Evolutionary conservation across 208 protist species (phyloP).

Genomic region (Leishmania major): DNA sequence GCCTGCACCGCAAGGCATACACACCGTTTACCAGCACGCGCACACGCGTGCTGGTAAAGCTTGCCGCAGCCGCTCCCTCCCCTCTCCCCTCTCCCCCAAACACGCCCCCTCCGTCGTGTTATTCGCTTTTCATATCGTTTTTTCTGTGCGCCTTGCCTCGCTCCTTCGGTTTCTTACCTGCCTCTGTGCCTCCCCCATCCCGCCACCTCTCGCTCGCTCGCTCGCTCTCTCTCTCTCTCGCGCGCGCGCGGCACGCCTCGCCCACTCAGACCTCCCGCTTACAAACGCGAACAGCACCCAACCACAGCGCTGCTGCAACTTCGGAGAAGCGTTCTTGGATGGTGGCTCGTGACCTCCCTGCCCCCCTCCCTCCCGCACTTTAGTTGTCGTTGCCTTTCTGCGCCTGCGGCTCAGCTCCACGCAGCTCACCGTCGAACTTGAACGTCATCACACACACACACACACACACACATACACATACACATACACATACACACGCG

Average conservation of each 20-base stretch:
- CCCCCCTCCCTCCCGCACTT: neutral
- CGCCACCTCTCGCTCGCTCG: neutral
- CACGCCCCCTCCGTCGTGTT: neutral
- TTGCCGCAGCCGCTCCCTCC: too few species aligned
- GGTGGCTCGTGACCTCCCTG: neutral
- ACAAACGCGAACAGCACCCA: neutral
- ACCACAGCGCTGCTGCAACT: neutral
- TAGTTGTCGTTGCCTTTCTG: neutral
- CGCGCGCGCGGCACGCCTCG: neutral
- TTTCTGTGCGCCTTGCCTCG: too few species aligned
- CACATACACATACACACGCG: neutral
- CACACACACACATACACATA: too few species aligned
- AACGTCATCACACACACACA: neutral
- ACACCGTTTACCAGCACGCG: too few species aligned
- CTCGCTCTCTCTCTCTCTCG: too few species aligned
- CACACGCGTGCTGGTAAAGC: neutral
- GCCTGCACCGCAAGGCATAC: too few species aligned
- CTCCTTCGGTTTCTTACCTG: neutral
- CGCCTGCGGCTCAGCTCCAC: neutral
- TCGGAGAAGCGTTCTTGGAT: neutral
- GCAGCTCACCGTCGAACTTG: neutral
- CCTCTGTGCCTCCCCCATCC: neutral
- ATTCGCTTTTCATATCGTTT: too few species aligned
- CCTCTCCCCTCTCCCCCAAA: neutral
- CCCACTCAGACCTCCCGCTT: neutral